phyloP scores from a whole-genome alignment of 208 protist species.

The Vickermania spadyakhi region DNA sequence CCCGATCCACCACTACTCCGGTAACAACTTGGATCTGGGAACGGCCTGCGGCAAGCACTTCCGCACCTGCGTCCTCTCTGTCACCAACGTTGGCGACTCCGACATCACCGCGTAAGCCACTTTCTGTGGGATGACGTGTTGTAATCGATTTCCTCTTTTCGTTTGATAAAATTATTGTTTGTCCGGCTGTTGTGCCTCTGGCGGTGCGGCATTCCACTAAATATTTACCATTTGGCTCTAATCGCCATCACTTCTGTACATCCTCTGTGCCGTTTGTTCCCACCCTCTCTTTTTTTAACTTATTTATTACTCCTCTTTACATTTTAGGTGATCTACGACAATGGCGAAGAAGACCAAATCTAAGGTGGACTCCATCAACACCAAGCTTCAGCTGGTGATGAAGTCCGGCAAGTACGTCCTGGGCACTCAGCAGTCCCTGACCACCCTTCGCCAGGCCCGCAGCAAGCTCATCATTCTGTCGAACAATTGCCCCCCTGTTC shows the following conservation, averaged over 20 bases:
- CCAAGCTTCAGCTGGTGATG: conserved; percentile 98
- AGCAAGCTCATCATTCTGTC: conserved; percentile 98
- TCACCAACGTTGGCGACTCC: conserved; percentile 97
- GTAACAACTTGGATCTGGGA: conserved; percentile 98
- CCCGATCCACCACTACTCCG: conserved; percentile 98
- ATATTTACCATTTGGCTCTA: too few species aligned
- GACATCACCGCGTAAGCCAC: conserved; percentile 86
- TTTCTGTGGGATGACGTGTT: conserved; percentile 3
- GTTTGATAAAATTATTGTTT: not conserved
- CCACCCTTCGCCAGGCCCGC: conserved; percentile 94
- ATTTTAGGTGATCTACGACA: conserved; percentile 14
- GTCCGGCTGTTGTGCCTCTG: too few species aligned
- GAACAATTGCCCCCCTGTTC: conserved; percentile 98
- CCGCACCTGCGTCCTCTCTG: conserved; percentile 94
- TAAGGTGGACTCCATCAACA: conserved; percentile 97
- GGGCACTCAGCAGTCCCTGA: conserved; percentile 96
- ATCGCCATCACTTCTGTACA: too few species aligned
- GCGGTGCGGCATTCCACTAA: too few species aligned
- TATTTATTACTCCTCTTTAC: conserved; percentile 12
- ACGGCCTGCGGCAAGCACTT: conserved; percentile 99
- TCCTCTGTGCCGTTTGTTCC: too few species aligned
- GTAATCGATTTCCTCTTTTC: not conserved
- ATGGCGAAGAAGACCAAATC: conserved; percentile 95
- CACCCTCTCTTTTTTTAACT: conserved; percentile 2
- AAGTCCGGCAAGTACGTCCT: conserved; percentile 99